These are phyloP conservation scores for Huntiella decipiens DNA, from an alignment of 2,329 filamentous ascomycete species.

Conservation along the genomic window DNA sequence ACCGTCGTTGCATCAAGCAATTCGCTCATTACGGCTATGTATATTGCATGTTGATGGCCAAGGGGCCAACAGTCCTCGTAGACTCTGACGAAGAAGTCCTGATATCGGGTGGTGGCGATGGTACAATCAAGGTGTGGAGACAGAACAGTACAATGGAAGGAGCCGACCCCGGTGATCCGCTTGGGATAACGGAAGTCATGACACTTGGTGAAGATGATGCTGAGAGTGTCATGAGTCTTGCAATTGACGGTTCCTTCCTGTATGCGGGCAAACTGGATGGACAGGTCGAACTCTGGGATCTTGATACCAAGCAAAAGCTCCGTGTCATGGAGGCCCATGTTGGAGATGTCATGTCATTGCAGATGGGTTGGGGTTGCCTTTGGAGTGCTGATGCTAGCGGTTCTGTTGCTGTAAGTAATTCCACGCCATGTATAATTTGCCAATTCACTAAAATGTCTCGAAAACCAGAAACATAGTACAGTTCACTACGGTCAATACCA, in stretches of 20 bases:
- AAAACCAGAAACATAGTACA: slow-evolving; percentile 41
- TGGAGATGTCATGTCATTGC: slow-evolving; percentile 69
- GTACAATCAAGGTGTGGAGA: slow-evolving; percentile 85
- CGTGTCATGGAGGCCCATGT: slow-evolving; percentile 66
- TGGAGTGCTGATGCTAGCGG: slow-evolving; percentile 84
- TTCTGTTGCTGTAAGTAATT: slow-evolving; percentile 50
- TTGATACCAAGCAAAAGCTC: slow-evolving; percentile 81
- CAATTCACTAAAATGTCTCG: not conserved
- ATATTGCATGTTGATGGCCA: slow-evolving; percentile 82
- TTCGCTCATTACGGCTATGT: slow-evolving; percentile 94
- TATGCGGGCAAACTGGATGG: slow-evolving; percentile 81
- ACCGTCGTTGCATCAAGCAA: slow-evolving; percentile 58
- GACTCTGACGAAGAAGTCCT: slow-evolving; percentile 61
- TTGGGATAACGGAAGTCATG: slow-evolving; percentile 52
- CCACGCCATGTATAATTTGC: not conserved
- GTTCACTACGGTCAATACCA: slow-evolving; percentile 42
- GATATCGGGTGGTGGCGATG: slow-evolving; percentile 82
- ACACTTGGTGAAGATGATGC: slow-evolving; percentile 40
- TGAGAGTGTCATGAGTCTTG: slow-evolving; percentile 54
- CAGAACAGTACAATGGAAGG: slow-evolving; percentile 22
- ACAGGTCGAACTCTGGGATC: slow-evolving; percentile 86
- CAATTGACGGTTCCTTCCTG: slow-evolving; percentile 75
- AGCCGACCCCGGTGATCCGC: slow-evolving; percentile 19
- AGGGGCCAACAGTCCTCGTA: slow-evolving; percentile 45
- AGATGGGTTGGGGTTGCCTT: slow-evolving; percentile 67